Base-by-base conservation (phyloP, 1,284 basidiomycete species). In the Cutaneotrichosporon daszewskae region DNA sequence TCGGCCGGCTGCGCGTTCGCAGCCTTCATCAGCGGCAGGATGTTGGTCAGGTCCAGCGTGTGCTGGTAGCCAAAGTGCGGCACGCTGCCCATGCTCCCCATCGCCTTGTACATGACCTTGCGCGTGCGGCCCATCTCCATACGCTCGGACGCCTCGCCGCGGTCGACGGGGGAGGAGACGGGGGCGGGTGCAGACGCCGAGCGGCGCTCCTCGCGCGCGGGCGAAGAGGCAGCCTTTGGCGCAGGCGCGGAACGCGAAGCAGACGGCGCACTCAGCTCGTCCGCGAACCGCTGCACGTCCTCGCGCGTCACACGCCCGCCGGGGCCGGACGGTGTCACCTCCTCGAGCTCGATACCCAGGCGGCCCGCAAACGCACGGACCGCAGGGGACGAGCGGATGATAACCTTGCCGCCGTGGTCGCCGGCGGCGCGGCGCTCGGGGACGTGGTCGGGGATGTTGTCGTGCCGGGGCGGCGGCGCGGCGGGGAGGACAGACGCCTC, bases 91-190 rank as follows among this genome's bases (percentile, higher is more conserved):
- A 64, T 62, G 22, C 83, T 84, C 17, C 76, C 78, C 85, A 90
- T 88, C 1, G 84, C 85, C 56, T 85, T 85, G 79, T 80, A 90
- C 87, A 90, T 90, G 28, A 80, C 81, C 63, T 82, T 80, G 45
- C 87, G 75, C 9, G 85, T 89, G 54, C 86, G 75, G 14, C 83
- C 84, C 45, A 54, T 47, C 58, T 85, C 32, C 75, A 80, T 5
- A 73, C 88, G 31, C 69, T 85, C 40, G 68, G 81, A 27, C 80
- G 84, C 60, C 79, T 88, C 54, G 66, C 78, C 2, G 79, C 85
- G 12, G 76, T 75, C 10, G 2, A 18, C 18, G n/a, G 40, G 28
- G 39, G 33, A 33, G 39, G 24, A 26, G 23, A 41, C 42, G 11
- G 45, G 40, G 16, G 19, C 32, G 16, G 40, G 18, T 4, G 43